phyloP scores from a whole-genome alignment of 208 protist genomes.

The Borovskyia barvae region DNA sequence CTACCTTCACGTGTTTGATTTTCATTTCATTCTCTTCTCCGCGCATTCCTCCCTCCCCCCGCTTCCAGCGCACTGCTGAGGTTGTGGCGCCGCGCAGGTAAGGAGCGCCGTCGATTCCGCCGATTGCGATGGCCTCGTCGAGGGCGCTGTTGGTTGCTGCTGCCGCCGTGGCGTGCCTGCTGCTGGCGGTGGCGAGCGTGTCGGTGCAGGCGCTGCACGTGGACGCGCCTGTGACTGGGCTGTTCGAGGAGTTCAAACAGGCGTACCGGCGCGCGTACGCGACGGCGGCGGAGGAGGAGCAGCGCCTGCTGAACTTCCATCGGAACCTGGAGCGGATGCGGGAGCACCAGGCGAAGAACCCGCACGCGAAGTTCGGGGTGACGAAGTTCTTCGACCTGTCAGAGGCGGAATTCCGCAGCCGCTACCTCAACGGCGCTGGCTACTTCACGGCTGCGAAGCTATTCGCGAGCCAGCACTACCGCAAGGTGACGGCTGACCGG shows the following conservation, averaged over 20 bases:
- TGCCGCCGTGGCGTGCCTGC: slow-evolving; percentile 21
- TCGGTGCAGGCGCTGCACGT: slow-evolving; percentile 16
- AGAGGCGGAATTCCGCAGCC: slow-evolving; percentile 39
- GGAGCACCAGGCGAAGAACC: slow-evolving; percentile 38
- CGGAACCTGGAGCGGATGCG: slow-evolving; percentile 35
- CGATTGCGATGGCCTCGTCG: slow-evolving; percentile 11
- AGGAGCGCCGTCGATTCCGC: background rate
- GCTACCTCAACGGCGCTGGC: slow-evolving; percentile 36
- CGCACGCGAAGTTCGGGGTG: slow-evolving; percentile 51
- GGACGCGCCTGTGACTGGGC: slow-evolving; percentile 7
- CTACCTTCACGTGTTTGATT: too few relatives aligned
- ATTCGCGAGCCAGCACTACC: slow-evolving; percentile 2
- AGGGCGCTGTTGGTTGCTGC: slow-evolving; percentile 10
- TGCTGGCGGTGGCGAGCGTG: slow-evolving; percentile 12
- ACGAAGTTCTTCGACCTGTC: slow-evolving; percentile 68
- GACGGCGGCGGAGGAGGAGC: slow-evolving; percentile 32
- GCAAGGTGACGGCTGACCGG: slow-evolving; percentile 1
- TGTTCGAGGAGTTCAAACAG: slow-evolving; percentile 46
- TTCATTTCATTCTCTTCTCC: too few relatives aligned
- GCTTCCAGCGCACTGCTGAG: background rate
- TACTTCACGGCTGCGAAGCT: slow-evolving; percentile 29
- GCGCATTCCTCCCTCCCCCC: background rate
- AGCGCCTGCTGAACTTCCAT: slow-evolving; percentile 34
- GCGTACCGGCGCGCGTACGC: slow-evolving; percentile 34
- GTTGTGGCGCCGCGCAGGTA: background rate